Evolutionary conservation across 2,329 filamentous ascomycete genomes (phyloP).

Genomic region (Aspergillus sojae): DNA sequence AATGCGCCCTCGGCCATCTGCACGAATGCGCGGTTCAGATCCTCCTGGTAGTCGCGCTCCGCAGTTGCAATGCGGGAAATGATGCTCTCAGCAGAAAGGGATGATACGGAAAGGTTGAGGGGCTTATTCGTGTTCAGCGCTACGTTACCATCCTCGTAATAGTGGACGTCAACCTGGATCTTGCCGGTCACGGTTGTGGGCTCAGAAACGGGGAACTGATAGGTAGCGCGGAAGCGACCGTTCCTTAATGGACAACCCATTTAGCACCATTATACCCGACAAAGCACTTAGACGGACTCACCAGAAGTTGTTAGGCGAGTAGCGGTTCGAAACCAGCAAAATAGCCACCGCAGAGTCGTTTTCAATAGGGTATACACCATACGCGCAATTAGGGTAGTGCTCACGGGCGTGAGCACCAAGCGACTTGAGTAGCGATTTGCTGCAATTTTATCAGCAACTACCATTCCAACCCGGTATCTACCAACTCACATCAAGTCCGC

Average conservation of each 20-base stretch:
- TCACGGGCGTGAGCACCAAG: conserved; percentile 77
- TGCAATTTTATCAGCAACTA: conserved; percentile 38
- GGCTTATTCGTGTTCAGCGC: conserved; percentile 87
- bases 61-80: conserved; percentile 74
- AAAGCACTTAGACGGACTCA: conserved; percentile 40
- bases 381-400: conserved; percentile 81
- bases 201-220: conserved; percentile 70
- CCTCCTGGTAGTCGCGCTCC: conserved; percentile 95
- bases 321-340: conserved; percentile 90
- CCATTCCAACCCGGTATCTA: no score
- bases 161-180: conserved; percentile 95
- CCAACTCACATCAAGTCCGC: conserved; percentile 73
- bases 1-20: conserved; percentile 91
- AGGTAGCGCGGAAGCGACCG: conserved; percentile 90
- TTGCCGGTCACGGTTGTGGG: conserved; percentile 68
- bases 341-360: conserved; percentile 76
- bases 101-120: conserved; percentile 63
- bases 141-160: conserved; percentile 99
- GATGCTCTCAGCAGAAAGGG: conserved; percentile 68
- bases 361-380: conserved; percentile 80
- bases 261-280: not conserved
- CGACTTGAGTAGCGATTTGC: conserved; percentile 81
- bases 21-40: conserved; percentile 87
- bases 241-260: conserved; percentile 62
- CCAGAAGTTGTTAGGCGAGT: conserved; percentile 98